phyloP scores from a whole-genome alignment of 345 rosid species.

The Populus nigra region DNA sequence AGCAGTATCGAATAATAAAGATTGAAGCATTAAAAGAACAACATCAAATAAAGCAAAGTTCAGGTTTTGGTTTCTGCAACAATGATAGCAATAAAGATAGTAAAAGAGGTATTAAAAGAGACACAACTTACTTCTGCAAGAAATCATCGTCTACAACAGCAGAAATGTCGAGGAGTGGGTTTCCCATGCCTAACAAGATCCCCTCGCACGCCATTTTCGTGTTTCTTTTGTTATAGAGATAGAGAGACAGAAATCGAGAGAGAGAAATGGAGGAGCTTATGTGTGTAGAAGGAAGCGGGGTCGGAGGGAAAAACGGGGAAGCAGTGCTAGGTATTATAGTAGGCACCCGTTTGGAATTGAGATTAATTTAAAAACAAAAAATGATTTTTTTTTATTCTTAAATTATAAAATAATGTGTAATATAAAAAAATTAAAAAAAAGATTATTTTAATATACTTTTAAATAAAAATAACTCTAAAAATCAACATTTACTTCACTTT shows the following conservation, averaged over 20 bases:
- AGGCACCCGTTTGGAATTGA: too few species aligned
- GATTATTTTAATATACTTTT: too few species aligned
- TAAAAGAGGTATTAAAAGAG: not conserved
- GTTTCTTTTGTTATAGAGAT: not conserved
- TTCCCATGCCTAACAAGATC: conserved; percentile 85
- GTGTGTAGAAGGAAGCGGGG: not conserved
- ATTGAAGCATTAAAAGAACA: not conserved
- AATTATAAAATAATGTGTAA: too few species aligned
- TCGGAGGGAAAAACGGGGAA: too few species aligned
- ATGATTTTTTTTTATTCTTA: too few species aligned
- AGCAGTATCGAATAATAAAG: not conserved
- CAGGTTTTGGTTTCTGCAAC: not conserved
- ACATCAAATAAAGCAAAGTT: not conserved
- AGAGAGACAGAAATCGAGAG: not conserved
- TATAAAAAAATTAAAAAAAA: too few species aligned
- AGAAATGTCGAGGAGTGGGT: conserved; percentile 96
- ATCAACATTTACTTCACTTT: too few species aligned
- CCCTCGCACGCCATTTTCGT: conserved; percentile 57
- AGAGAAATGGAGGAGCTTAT: not conserved
- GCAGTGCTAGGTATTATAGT: not conserved
- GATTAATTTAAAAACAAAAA: too few species aligned
- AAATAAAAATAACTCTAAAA: too few species aligned
- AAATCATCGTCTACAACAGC: conserved; percentile 88
- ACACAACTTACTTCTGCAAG: conserved; percentile 53
- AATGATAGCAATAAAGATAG: not conserved